Conservation (phyloP, 2,329 filamentous ascomycete genomes). For the Beauveria sp. region DNA sequence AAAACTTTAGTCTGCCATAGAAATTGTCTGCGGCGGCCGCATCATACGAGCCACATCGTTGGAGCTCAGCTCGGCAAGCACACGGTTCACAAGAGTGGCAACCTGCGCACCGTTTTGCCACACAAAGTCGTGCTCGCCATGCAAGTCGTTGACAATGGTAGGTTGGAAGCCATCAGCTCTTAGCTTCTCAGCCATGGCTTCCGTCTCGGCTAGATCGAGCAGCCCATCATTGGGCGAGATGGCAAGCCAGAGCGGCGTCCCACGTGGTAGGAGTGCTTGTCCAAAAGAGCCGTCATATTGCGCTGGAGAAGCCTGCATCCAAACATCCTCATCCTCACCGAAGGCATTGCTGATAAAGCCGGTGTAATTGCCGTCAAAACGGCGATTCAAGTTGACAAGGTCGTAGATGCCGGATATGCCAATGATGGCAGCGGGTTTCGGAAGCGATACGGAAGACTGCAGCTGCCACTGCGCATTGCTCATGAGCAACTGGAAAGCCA, state of each 20-base stretch:
- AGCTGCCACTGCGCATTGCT: constrained; percentile 24
- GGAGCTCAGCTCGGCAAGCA: constrained; percentile 12
- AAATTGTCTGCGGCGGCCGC: background rate
- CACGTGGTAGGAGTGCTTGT: constrained; percentile 24
- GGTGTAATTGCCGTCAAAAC: constrained; percentile 42
- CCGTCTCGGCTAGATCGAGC: constrained; percentile 50
- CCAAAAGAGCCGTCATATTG: constrained; percentile 34
- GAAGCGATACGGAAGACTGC: constrained; percentile 20
- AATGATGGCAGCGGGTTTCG: constrained; percentile 45
- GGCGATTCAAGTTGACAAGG: constrained; percentile 44
- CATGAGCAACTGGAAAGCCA: constrained; percentile 55
- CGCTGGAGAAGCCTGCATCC: constrained; percentile 50
- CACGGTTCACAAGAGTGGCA: constrained; percentile 36
- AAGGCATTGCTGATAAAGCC: constrained; percentile 55
- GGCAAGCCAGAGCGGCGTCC: constrained; percentile 32
- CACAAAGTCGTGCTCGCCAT: constrained; percentile 55
- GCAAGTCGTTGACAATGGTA: constrained; percentile 33
- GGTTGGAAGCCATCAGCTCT: constrained; percentile 27
- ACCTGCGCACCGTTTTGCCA: constrained; percentile 54
- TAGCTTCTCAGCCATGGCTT: constrained; percentile 45
- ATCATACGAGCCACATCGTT: background rate
- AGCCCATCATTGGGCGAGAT: constrained; percentile 41
- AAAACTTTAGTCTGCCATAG: background rate
- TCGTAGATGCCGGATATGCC: constrained; percentile 62
- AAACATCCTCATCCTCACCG: constrained; percentile 40